Evolutionary conservation across 2,329 filamentous ascomycete species (phyloP).

Genomic region (Calonectria honghensis): DNA sequence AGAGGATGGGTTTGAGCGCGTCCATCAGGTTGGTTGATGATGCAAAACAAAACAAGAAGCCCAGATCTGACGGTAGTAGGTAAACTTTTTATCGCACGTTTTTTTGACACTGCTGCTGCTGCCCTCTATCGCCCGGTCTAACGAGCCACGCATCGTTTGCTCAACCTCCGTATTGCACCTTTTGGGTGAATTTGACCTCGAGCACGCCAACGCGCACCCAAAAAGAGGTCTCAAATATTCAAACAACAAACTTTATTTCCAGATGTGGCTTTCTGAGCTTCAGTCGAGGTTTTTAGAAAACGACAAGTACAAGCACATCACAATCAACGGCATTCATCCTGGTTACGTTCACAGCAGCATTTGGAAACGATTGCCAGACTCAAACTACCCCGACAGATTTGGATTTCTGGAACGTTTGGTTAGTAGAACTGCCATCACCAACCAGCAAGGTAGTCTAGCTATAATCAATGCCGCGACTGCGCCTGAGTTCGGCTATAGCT

Average conservation of each 20-base stretch:
- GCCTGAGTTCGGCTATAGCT: not conserved
- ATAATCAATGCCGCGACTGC: conserved; percentile 29
- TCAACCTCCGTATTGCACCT: conserved; percentile 21
- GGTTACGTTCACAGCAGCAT: conserved; percentile 26
- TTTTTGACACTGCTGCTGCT: conserved; percentile 26
- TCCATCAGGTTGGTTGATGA: conserved; percentile 12
- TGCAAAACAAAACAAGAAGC: too few relatives aligned
- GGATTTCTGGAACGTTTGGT: not conserved
- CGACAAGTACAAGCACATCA: conserved; percentile 28
- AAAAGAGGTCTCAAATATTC: conserved; percentile 4
- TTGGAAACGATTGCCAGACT: not conserved
- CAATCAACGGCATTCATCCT: conserved; percentile 28
- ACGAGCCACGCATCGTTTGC: conserved; percentile 24
- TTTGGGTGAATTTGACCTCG: conserved; percentile 12
- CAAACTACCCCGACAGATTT: not conserved
- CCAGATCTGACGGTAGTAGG: not conserved
- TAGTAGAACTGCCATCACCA: not conserved
- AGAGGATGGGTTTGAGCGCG: conserved; percentile 22
- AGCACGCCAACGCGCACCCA: conserved; percentile 10
- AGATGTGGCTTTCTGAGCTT: conserved; percentile 29
- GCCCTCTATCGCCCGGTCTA: conserved; percentile 7
- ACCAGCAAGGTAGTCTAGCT: conserved; percentile 20
- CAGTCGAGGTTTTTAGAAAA: conserved; percentile 10
- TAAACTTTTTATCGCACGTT: conserved; percentile 33
- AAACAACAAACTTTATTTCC: conserved; percentile 34